Base-by-base conservation (phyloP, 2,329 filamentous ascomycete genomes). In the Penicillium sp. region DNA sequence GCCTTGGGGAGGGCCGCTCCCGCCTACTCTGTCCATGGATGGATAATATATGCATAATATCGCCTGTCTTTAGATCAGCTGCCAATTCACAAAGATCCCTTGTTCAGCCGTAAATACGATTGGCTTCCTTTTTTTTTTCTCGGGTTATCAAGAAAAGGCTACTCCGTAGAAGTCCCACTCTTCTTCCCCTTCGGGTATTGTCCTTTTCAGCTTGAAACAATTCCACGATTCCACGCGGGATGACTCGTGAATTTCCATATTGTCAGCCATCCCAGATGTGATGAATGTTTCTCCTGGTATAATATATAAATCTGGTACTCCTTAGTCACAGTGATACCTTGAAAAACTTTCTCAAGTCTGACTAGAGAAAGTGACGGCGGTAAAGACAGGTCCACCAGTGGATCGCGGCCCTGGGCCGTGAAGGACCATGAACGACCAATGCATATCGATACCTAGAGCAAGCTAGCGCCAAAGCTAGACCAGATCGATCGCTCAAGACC, bases 1-100 rank as follows among this genome's bases (percentile, higher is more conserved):
- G 9, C 40, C 37, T 52, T 50, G 49, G 60, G 43, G 40, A 54
- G 56, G 58, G 60, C 53, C 12, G 5, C 31, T 33, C 60, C 62
- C 62, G 62, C 37, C 13, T 42, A n/a, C 12, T 33, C 31, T 33
- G 29, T 33, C 35, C 19, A 15, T 17, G 19, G 23, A 29, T 19
- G 45, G 25, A 47, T 47, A 23, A 50, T 41, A 12, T 37, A 49
- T 25, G 31, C 23, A 42, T 43, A 45, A n/a, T 40, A 40, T 51
- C 27, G 12, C 29, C 19, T 37, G 10, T n/a, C 25, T 19, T 19
- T n/a, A 33, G 9, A 10, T 25, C 12, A 52, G 25, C 19, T 41
- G 13, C 6, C 23, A 21, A 45, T 25, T 33, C 6, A 43, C 19
- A 33, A 19, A 38, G 25, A 43, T 23, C 38, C 19, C 29, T 54